Evolutionary conservation across 179 eudicot genomes (phyloP).

Genomic region (Dionaea muscipula): DNA sequence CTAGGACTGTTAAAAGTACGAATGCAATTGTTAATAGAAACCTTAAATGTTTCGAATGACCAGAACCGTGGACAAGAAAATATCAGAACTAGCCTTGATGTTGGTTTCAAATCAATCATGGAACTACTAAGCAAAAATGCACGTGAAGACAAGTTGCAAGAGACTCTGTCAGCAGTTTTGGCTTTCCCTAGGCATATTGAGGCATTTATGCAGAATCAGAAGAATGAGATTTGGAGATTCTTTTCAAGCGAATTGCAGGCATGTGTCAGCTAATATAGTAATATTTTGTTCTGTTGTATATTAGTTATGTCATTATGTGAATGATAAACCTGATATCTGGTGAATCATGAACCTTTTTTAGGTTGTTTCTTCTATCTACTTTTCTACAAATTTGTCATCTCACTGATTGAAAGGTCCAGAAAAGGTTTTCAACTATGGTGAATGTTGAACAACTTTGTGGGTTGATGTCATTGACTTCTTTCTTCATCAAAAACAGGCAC

Average conservation of each 20-base stretch:
- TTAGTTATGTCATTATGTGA: background rate
- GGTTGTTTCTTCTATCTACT: background rate
- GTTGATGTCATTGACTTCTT: background rate
- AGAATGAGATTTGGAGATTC: conserved; percentile 36
- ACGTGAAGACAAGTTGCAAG: conserved; percentile 38
- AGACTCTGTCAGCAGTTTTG: conserved; percentile 30
- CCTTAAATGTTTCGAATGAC: conserved; percentile 8
- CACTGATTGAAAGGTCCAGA: background rate
- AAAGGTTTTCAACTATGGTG: background rate
- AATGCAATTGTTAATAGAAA: background rate
- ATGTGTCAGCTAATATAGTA: conserved; percentile 3
- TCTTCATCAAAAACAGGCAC: conserved; percentile 31
- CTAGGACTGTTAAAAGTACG: background rate
- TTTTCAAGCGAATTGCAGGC: conserved; percentile 57
- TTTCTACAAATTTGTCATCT: background rate
- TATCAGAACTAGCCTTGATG: conserved; percentile 37
- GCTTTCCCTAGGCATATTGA: conserved; percentile 45
- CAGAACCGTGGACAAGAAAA: conserved; percentile 79
- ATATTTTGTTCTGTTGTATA: background rate
- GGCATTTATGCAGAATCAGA: conserved; percentile 23
- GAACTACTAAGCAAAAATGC: conserved; percentile 33
- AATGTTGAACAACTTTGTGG: background rate
- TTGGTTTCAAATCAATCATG: conserved; percentile 38
- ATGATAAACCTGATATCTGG: too few species aligned
- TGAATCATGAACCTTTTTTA: background rate